Evolutionary conservation across 257 asterid species (phyloP), one percentile per base, ranked within the genome.

Genomic region (Solanum peruvianum): DNA sequence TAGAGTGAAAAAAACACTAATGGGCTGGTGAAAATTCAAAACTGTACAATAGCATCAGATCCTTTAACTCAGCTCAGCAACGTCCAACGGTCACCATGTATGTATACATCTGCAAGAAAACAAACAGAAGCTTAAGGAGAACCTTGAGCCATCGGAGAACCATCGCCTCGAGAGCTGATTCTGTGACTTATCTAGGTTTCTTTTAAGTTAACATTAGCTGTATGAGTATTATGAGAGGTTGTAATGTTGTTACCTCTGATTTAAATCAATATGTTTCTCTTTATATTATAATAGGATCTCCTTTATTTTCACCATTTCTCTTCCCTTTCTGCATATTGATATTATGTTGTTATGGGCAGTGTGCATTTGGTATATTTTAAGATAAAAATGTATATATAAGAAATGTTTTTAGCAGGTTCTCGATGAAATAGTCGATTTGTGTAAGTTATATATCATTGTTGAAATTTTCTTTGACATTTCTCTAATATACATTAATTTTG

Each of bases 1-100:
- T 81, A 88, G 86, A 35, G 93, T 91, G 12, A 90, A 85, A 72
- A 88, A 87, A 80, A 88, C 90, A 86, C 88, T 91, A 23, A 90
- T 91, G 92, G 93, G 93, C 37, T 91, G 93, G 93, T 91, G 88
- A 91, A 77, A 39, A 60, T 81, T 87, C 82, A 60, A 33, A 33
- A n/a, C 29, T 7, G 52, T 77, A 15, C 71, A 69, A 49, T 29
- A 27, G 21, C 85, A 81, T 13, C 45, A 81, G 1, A 4, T 81
- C 69, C 15, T 21, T 27, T 27, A 49, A 16, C 69, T 81, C 85
- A 29, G 44, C 44, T 49, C 85, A 80, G 69, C 85, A 80, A 31
- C 29, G 62, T 80, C 4, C 69, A 31, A 81, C 20, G 42, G 11
- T 81, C 69, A 47, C 44, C 85, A 29, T 80, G 85, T 80, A 80